Evolutionary conservation across 2,329 filamentous ascomycete genomes (phyloP).

Genomic region (Madurella fahalii): DNA sequence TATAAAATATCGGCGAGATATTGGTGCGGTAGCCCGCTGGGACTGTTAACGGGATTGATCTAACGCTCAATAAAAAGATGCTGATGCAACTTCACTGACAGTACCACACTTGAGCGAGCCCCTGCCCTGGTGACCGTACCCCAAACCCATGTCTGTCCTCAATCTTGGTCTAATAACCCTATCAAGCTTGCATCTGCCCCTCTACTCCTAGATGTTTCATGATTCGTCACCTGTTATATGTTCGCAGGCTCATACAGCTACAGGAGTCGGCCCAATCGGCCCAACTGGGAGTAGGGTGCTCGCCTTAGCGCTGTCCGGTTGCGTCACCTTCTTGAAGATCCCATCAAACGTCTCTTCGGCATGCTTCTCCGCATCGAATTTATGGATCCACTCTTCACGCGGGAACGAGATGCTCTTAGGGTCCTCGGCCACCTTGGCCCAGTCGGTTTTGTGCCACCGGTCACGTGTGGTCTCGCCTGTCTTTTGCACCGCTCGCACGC

Average conservation of each 20-base stretch:
- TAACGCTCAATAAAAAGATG: no score
- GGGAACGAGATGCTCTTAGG: constrained; percentile 45
- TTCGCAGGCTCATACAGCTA: constrained; percentile 3
- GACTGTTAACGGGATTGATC: no score
- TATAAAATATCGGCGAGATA: no score
- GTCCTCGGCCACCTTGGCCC: constrained; percentile 44
- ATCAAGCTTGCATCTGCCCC: no score
- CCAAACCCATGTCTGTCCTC: no score
- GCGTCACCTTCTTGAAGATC: constrained; percentile 28
- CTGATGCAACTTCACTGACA: no score
- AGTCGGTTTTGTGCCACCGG: constrained; percentile 54
- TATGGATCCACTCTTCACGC: constrained; percentile 49
- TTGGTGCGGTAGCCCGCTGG: no score
- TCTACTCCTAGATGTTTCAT: no score
- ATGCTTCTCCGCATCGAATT: constrained; percentile 47
- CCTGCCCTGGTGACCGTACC: no score
- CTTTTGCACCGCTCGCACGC: constrained; percentile 46
- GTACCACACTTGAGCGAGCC: no score
- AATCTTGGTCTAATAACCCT: no score
- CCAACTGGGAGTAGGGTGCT: constrained; percentile 14
- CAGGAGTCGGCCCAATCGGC: constrained; percentile 14
- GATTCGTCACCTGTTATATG: no score
- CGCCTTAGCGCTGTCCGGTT: not conserved
- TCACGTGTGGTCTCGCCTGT: constrained; percentile 48
- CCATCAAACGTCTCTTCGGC: constrained; percentile 38